Conservation (phyloP, 768 basidiomycete species). For the Termitomyces sp. region DNA sequence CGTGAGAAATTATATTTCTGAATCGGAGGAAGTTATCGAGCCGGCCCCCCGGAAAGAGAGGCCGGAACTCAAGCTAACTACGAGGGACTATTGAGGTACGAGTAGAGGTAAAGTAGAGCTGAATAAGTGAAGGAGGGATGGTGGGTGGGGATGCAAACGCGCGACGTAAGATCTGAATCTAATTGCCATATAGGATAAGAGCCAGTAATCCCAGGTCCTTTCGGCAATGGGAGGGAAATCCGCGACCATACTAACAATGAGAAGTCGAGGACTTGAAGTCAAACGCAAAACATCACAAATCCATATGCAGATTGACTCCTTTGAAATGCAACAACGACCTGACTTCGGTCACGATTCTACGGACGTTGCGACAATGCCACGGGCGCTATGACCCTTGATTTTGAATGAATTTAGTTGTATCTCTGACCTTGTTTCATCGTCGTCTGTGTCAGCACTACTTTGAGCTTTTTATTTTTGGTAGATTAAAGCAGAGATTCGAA, state of each 20-base stretch:
- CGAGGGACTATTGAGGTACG: no score
- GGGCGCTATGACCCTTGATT: slow-evolving; percentile 4
- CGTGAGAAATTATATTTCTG: no score
- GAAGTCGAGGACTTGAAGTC: slow-evolving; percentile 18
- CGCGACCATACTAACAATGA: slow-evolving; percentile 31
- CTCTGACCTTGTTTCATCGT: background rate
- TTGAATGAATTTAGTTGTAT: slow-evolving; percentile 3
- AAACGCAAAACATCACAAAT: slow-evolving; percentile 1
- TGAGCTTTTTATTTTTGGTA: background rate
- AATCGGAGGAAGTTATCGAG: no score
- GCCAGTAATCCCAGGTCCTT: slow-evolving; percentile 27
- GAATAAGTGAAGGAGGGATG: no score
- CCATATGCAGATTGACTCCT: background rate
- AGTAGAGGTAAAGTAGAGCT: no score
- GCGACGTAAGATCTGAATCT: no score
- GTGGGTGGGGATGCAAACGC: no score
- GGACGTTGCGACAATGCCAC: slow-evolving; percentile 3
- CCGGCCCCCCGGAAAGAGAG: no score
- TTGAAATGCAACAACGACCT: slow-evolving; percentile 11
- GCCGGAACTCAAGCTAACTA: no score
- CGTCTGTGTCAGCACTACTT: background rate
- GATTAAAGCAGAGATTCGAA: background rate
- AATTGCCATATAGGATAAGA: no score
- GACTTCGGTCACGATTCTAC: background rate
- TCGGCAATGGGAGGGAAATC: slow-evolving; percentile 44